Evolutionary conservation across 2,329 filamentous ascomycete species (phyloP), one percentile per base, ranked within the genome.

Genomic region (Fusarium sp.): DNA sequence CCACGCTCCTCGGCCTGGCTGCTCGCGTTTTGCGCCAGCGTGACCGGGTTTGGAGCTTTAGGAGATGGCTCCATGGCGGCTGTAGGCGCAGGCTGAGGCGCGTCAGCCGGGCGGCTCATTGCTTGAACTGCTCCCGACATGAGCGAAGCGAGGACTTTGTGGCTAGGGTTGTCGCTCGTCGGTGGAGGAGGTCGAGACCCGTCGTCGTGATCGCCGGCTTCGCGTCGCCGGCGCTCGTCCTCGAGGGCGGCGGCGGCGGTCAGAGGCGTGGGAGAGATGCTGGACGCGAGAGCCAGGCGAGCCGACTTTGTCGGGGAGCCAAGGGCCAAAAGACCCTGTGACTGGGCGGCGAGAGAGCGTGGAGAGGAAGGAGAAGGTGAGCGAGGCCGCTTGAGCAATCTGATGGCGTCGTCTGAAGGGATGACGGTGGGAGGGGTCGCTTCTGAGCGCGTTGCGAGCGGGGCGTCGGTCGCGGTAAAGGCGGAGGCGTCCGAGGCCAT

Each of bases 71-170:
- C 83, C 76, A 84, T 84, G 50, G 80, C 78, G 16, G 83, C 82
- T 12, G 83, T 84, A 2, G 83, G 81, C 53, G 80, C 82, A 34
- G 77, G 60, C 68, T 77, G 82, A n/a, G 85, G 83, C 67, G 82
- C 84, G 77, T 89, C 87, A 60, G 84, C 81, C n/a, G 86, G 81
- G 63, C 86, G 87, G 76, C 86, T 89, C 81, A 90, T 86, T 50
- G 82, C 82, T 66, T 85, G 80, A 27, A 84, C 82, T 60, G 81
- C 84, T 46, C 84, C 85, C 37, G 87, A 86, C 81, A 89, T 84
- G 50, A 90, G 80, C 18, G 86, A 86, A 23, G 84, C 82, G 31
- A 90, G 79, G 34, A 83, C 86, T 63, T 81, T 84, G 56, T 88
- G 86, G n/a, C 82, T 82, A 18, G 87, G 85, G 57, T 88, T 88